Evolutionary conservation across 371 early-diverging fungal species (phyloP).

Genomic region (Haplosporangium sp.): DNA sequence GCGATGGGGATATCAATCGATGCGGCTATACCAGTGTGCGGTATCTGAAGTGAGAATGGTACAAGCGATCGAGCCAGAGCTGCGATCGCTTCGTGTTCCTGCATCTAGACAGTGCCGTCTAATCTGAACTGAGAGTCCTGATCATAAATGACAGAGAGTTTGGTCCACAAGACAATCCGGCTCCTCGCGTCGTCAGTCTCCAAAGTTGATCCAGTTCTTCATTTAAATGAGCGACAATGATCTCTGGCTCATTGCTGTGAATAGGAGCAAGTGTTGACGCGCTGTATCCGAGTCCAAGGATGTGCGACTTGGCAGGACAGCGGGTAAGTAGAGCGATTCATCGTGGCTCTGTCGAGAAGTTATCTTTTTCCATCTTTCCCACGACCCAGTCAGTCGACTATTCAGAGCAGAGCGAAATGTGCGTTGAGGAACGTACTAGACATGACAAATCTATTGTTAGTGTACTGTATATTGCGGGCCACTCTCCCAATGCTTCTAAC

Average conservation of each 20-base stretch:
- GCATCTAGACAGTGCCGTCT: slow-evolving; percentile 58
- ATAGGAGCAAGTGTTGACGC: slow-evolving; percentile 54
- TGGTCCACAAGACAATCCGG: slow-evolving; percentile 61
- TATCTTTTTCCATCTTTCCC: slow-evolving; percentile 39
- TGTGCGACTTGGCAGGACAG: slow-evolving; percentile 51
- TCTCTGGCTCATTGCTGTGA: slow-evolving; percentile 58
- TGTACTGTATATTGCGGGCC: too few relatives aligned
- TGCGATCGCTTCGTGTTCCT: slow-evolving; percentile 61
- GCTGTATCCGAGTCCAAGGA: slow-evolving; percentile 65
- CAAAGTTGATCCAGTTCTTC: slow-evolving; percentile 58
- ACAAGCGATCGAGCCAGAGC: slow-evolving; percentile 60
- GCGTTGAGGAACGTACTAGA: background rate
- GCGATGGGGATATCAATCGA: slow-evolving; percentile 62
- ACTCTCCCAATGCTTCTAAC: slow-evolving; percentile 56
- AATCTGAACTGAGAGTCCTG: slow-evolving; percentile 34
- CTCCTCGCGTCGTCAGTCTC: slow-evolving; percentile 52
- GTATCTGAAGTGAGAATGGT: slow-evolving; percentile 58
- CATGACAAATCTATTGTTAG: too few relatives aligned
- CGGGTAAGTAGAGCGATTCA: slow-evolving; percentile 63
- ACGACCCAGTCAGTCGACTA: slow-evolving; percentile 62
- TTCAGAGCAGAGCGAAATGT: background rate
- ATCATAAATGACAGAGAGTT: slow-evolving; percentile 55
- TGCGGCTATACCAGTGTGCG: slow-evolving; percentile 60
- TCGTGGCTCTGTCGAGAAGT: slow-evolving; percentile 57
- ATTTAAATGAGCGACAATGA: slow-evolving; percentile 57